Evolutionary conservation across 2,329 filamentous ascomycete genomes (phyloP).

Genomic region (Drechslerella dactyloides): DNA sequence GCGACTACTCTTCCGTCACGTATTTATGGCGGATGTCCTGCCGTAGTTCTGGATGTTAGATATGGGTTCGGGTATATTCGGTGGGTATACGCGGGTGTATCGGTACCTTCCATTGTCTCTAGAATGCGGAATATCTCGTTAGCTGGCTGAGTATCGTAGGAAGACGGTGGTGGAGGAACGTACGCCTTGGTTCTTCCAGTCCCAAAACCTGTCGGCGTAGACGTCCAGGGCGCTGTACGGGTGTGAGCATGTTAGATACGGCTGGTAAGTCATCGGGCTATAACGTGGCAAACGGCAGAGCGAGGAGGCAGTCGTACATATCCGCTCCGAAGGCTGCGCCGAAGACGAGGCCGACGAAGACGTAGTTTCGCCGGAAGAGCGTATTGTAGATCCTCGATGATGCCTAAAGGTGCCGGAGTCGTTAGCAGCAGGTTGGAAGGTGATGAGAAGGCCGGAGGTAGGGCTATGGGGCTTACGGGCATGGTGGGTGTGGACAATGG

Average conservation of each 20-base stretch:
- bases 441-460: background rate
- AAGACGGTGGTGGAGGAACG: slow-evolving; percentile 59
- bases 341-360: slow-evolving; percentile 88
- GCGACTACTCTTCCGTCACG: slow-evolving; percentile 66
- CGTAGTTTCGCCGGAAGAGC: slow-evolving; percentile 83
- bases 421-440: background rate
- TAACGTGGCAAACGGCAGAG: background rate
- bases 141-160: slow-evolving; percentile 11
- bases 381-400: slow-evolving; percentile 64
- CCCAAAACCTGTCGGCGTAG: slow-evolving; percentile 84
- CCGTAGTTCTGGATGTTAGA: slow-evolving; percentile 62
- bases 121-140: slow-evolving; percentile 1
- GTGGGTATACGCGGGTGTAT: background rate
- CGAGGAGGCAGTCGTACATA: slow-evolving; percentile 70
- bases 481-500: background rate
- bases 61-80: background rate
- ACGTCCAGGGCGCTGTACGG: slow-evolving; percentile 80
- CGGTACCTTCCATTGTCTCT: slow-evolving; percentile 54
- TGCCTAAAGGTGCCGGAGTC: slow-evolving; percentile 39
- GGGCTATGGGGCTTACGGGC: background rate
- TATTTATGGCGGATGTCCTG: slow-evolving; percentile 90
- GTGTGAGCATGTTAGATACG: background rate
- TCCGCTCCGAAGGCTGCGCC: slow-evolving; percentile 86
- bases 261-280: background rate
- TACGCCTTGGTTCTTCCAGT: slow-evolving; percentile 89